Conservation (phyloP, 208 protist species). For the Trypanosoma platydactyli region DNA sequence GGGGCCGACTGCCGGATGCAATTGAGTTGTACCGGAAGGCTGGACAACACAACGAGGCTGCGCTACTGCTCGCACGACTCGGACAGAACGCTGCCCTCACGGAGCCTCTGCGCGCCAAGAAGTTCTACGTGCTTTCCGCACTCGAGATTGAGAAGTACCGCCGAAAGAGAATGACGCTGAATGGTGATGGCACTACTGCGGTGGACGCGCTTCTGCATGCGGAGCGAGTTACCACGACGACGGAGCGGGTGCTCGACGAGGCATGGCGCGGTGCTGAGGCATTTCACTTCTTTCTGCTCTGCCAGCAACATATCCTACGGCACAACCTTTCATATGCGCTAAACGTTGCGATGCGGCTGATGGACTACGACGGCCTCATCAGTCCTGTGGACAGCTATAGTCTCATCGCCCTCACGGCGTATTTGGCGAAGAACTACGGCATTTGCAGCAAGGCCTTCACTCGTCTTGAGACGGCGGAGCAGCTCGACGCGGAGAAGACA, state of each 20-base stretch:
- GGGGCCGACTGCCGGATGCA: constrained; percentile 89
- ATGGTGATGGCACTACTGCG: constrained; percentile 56
- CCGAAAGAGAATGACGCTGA: constrained; percentile 63
- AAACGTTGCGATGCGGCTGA: constrained; percentile 88
- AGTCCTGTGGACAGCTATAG: constrained; percentile 90
- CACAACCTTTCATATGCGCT: constrained; percentile 74
- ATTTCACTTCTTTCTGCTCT: constrained; percentile 95
- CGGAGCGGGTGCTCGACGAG: constrained; percentile 80
- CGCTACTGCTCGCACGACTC: constrained; percentile 90
- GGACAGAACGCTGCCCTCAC: constrained; percentile 68
- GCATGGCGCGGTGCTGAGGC: constrained; percentile 95
- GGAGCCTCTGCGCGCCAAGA: constrained; percentile 92
- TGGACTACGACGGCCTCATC: constrained; percentile 95
- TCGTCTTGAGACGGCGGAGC: constrained; percentile 90
- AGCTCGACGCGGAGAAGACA: constrained; percentile 41
- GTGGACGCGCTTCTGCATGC: constrained; percentile 77
- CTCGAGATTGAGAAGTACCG: constrained; percentile 93
- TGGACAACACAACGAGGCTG: constrained; percentile 91
- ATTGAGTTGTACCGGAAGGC: constrained; percentile 97
- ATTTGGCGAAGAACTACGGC: constrained; percentile 90
- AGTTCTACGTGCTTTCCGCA: constrained; percentile 95
- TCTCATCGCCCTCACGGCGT: constrained; percentile 93
- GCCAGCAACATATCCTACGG: constrained; percentile 84
- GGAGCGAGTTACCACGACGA: constrained; percentile 48
- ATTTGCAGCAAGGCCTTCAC: constrained; percentile 95